These are phyloP conservation scores for Colletotrichum caudatum DNA, from an alignment of 2,329 filamentous ascomycete species.

Conservation along the genomic window DNA sequence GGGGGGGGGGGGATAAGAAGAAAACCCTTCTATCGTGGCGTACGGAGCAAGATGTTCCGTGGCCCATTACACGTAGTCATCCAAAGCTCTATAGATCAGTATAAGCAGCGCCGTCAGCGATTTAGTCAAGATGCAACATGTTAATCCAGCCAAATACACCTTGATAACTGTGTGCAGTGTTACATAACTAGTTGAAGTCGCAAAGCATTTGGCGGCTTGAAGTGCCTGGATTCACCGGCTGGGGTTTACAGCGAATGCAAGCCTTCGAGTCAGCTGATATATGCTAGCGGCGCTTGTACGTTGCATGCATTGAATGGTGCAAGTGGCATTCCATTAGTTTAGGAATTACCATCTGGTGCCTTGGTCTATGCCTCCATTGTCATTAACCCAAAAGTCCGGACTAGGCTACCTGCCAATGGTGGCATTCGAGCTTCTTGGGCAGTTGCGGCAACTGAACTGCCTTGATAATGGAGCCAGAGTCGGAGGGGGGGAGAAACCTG, in stretches of 20 bases:
- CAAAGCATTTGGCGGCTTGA: neutral
- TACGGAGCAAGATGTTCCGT: too few species aligned
- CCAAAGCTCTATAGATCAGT: neutral
- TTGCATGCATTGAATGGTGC: neutral
- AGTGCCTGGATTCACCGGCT: too few species aligned
- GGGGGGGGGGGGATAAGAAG: too few species aligned
- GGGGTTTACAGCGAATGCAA: neutral
- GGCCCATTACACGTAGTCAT: neutral
- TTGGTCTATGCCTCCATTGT: too few species aligned
- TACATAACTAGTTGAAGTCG: too few species aligned
- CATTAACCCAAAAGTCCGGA: neutral
- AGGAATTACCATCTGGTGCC: neutral
- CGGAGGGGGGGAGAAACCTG: too few species aligned
- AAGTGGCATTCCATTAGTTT: neutral
- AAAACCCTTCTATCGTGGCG: too few species aligned
- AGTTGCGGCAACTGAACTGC: neutral
- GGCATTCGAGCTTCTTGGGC: neutral
- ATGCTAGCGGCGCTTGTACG: neutral
- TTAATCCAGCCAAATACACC: neutral
- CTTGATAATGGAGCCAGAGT: neutral
- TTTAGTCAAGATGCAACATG: neutral
- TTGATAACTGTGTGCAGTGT: neutral
- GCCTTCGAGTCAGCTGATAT: neutral
- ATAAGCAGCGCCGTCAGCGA: neutral
- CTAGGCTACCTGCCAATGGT: neutral